Percentiles rank a stretch among this genome's conserved stretches.
These are phyloP conservation scores for Wickerhamiella bombiphila DNA, from an alignment of 805 yeast genomes.

Conservation along the genomic window DNA sequence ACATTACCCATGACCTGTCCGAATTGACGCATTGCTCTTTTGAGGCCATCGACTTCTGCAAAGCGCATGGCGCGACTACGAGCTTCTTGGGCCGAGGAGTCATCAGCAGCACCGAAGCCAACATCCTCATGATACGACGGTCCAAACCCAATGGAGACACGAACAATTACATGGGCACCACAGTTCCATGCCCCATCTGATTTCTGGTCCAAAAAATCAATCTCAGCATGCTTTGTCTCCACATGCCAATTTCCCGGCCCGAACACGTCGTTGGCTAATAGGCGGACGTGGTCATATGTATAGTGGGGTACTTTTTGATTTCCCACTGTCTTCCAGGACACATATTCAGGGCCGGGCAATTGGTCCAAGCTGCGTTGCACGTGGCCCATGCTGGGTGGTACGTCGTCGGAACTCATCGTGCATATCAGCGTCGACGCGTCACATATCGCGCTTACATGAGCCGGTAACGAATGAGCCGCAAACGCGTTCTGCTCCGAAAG, in stretches of 20 bases:
- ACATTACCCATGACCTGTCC: slow-evolving; percentile 57
- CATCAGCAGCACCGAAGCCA: slow-evolving; percentile 46
- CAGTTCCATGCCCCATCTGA: slow-evolving; percentile 15
- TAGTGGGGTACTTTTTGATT: slow-evolving; percentile 24
- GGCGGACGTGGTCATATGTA: slow-evolving; percentile 64
- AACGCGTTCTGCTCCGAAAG: too few species aligned
- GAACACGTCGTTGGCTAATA: slow-evolving; percentile 60
- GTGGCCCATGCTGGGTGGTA: too few species aligned
- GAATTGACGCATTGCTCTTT: slow-evolving; percentile 64
- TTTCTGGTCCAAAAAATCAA: slow-evolving; percentile 31
- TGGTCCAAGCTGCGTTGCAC: slow-evolving; percentile 13
- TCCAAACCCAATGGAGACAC: slow-evolving; percentile 38
- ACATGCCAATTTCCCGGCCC: slow-evolving; percentile 71
- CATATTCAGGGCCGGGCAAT: slow-evolving; percentile 25
- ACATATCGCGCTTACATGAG: too few species aligned
- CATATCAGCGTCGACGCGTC: too few species aligned
- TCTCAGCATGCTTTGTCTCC: slow-evolving; percentile 40
- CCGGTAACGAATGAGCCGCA: too few species aligned
- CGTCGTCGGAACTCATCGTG: too few species aligned
- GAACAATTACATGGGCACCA: slow-evolving; percentile 30
- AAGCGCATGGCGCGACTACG: slow-evolving; percentile 36
- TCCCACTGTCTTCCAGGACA: slow-evolving; percentile 22
- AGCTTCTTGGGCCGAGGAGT: slow-evolving; percentile 27
- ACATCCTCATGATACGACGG: slow-evolving; percentile 55
- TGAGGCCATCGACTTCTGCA: slow-evolving; percentile 65